Base-by-base conservation (phyloP, 768 basidiomycete genomes). In the Multifurca ochricompacta region DNA sequence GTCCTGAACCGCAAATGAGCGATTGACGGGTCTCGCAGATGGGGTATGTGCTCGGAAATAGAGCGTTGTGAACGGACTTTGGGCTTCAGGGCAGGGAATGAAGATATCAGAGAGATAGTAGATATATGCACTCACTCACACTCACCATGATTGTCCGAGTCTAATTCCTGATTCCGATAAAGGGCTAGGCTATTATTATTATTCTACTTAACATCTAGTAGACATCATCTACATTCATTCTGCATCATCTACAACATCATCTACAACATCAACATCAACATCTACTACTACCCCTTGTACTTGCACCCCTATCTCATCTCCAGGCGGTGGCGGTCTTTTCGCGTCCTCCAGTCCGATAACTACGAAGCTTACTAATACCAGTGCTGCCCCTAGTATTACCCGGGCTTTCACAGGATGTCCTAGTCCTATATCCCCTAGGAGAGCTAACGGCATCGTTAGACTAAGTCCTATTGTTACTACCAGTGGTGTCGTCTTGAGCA, bases 401-500 rank as follows among this genome's bases (percentile, higher is more conserved):
- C 84, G 76, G 8, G 68, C 63, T 19, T 77, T 71, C 19, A 81
- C 74, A 28, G 83, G 74, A 36, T 75, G 79, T 19, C 79, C 74
- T 3, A 90, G 72, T 52, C 85, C 66, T 55, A 81, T 72, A 63
- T 96, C 93, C 13, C 93, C 93, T 8, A 87, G 47, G 45, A 97
- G 82, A 6, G 96, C 91, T 48, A 94, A 73, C 4, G 93, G 95
- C 67, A 97, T 96, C 1, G 96, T 96, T 13, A 98, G 77, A 53
- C 87, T 91, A 8, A 98, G 76, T 25, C 95, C 95, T 51, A 97
- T 75, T 0, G 95, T 98, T 16, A 88, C 94, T 18, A 96, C 90
- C 11, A 94, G 72, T 1, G 94, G 94, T 1, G 93, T 93, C 6
- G 95, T 99, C 72, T 94, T 95, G 59, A 99, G 80, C 92, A 97